phyloP scores from a whole-genome alignment of 2,329 filamentous ascomycete species.

The Aureobasidium sp. region DNA sequence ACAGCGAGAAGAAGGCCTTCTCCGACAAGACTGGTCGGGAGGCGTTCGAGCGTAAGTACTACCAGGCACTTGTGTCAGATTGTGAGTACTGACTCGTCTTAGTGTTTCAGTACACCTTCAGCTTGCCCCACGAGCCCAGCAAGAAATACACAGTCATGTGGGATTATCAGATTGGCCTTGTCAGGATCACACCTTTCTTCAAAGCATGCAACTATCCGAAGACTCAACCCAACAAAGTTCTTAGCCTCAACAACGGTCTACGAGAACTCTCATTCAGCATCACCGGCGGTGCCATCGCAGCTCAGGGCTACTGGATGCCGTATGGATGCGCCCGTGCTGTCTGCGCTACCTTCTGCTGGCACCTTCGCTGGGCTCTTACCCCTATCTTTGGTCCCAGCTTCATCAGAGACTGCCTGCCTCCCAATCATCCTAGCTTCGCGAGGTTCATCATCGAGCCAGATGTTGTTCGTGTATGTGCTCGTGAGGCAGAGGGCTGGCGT shows the following conservation, averaged over 20 bases:
- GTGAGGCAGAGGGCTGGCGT: constrained; percentile 34
- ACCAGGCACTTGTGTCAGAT: background rate
- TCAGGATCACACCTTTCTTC: constrained; percentile 91
- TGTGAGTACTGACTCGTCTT: constrained; percentile 17
- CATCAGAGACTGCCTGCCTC: constrained; percentile 60
- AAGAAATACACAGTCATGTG: constrained; percentile 76
- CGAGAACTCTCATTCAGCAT: constrained; percentile 90
- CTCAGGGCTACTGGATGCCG: constrained; percentile 98
- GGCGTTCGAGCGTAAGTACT: constrained; percentile 72
- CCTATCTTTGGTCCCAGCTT: constrained; percentile 86
- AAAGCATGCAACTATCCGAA: constrained; percentile 84
- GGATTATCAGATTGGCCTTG: constrained; percentile 93
- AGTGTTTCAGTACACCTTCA: constrained; percentile 85
- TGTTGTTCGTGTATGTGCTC: constrained; percentile 32
- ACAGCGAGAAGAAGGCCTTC: constrained; percentile 88
- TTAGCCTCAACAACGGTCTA: constrained; percentile 62
- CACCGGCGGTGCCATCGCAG: constrained; percentile 81
- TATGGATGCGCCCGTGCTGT: constrained; percentile 78
- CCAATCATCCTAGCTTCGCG: constrained; percentile 50
- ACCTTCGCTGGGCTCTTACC: constrained; percentile 77
- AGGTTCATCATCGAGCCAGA: constrained; percentile 36
- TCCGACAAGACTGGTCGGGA: constrained; percentile 78
- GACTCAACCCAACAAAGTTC: constrained; percentile 83
- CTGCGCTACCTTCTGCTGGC: constrained; percentile 81
- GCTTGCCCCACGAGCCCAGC: constrained; percentile 55